Percentiles rank a stretch among this genome's conserved stretches.
Evolutionary conservation across 148 eudicot species (phyloP).

Genomic region (Hydrangea macrophylla): DNA sequence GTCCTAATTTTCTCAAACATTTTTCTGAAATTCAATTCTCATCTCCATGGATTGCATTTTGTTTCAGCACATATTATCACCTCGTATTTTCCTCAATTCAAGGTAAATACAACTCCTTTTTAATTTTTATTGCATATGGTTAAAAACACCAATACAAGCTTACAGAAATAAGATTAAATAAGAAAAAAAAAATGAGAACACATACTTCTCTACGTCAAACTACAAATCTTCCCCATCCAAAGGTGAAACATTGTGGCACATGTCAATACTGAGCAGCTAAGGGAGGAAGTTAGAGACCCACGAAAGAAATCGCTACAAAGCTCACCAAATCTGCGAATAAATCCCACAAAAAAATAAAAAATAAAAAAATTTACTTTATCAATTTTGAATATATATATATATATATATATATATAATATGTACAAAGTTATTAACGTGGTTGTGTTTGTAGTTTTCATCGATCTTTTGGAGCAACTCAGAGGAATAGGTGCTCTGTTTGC

Average conservation of each 20-base stretch:
- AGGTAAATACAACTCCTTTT: slow-evolving; percentile 9
- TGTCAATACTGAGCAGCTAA: too few relatives aligned
- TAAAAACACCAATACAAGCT: background rate
- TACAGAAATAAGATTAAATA: too few relatives aligned
- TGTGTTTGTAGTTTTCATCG: slow-evolving; percentile 12
- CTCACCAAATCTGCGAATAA: too few relatives aligned
- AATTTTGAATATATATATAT: background rate
- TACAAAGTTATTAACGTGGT: background rate
- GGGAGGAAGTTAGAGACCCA: too few relatives aligned
- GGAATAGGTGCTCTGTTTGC: slow-evolving; percentile 34
- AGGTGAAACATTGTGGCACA: too few relatives aligned
- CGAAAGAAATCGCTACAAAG: too few relatives aligned
- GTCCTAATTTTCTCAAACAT: background rate
- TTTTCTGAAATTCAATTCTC: background rate
- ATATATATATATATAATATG: background rate
- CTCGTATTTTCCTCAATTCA: slow-evolving; percentile 18
- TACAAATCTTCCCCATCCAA: too few relatives aligned
- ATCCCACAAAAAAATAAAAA: too few relatives aligned
- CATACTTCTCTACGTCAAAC: too few relatives aligned
- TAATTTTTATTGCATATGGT: too few relatives aligned
- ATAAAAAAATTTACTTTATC: background rate
- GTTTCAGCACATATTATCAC: slow-evolving; percentile 27
- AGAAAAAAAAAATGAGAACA: background rate
- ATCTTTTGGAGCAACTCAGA: slow-evolving; percentile 14
- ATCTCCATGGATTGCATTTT: slow-evolving; percentile 31